A percentile compares a stretch with the other conserved stretches of the same genome.
Conservation (phyloP, 768 basidiomycete genomes). For the Suillus weaverae region DNA sequence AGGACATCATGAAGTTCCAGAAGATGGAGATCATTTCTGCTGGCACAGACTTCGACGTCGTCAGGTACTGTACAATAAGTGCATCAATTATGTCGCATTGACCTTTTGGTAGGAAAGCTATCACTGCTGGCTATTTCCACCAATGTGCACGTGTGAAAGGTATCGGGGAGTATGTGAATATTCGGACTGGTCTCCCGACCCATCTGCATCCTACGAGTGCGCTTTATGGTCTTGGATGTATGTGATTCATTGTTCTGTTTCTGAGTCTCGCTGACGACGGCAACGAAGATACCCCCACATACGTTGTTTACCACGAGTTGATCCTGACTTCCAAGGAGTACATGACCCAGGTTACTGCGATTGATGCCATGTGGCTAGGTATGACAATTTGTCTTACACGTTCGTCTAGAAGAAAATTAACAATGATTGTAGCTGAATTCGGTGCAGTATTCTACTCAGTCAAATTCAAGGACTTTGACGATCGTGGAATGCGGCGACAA, state of each 20-base stretch:
- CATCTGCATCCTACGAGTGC: conserved; percentile 97
- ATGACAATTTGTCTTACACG: conserved; percentile 22
- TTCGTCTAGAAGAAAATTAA: conserved; percentile 7
- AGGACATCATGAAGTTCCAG: conserved; percentile 99
- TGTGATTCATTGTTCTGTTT: conserved; percentile 29
- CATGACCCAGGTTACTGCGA: conserved; percentile 98
- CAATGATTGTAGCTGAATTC: conserved; percentile 66
- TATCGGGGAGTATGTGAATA: conserved; percentile 98
- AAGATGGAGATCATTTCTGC: conserved; percentile 92
- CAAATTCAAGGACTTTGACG: conserved; percentile 97
- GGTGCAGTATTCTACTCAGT: conserved; percentile 98
- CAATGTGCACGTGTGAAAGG: conserved; percentile 98
- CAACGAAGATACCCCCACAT: conserved; percentile 83
- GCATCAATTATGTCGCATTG: background rate
- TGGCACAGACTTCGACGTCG: conserved; percentile 93
- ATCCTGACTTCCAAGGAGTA: conserved; percentile 96
- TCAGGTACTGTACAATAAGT: conserved; percentile 48
- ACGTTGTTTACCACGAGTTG: conserved; percentile 95
- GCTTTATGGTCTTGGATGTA: conserved; percentile 93
- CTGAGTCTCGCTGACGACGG: conserved; percentile 4
- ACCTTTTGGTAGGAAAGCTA: conserved; percentile 72
- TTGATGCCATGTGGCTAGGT: conserved; percentile 98
- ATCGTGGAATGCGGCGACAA: conserved; percentile 69
- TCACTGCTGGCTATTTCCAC: conserved; percentile 98
- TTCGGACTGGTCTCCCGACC: conserved; percentile 91